Percentiles rank a stretch among this genome's conserved stretches.
These are phyloP conservation scores for Raddia guianensis DNA, from an alignment of 176 grass and related monocot genomes.

Conservation along the genomic window DNA sequence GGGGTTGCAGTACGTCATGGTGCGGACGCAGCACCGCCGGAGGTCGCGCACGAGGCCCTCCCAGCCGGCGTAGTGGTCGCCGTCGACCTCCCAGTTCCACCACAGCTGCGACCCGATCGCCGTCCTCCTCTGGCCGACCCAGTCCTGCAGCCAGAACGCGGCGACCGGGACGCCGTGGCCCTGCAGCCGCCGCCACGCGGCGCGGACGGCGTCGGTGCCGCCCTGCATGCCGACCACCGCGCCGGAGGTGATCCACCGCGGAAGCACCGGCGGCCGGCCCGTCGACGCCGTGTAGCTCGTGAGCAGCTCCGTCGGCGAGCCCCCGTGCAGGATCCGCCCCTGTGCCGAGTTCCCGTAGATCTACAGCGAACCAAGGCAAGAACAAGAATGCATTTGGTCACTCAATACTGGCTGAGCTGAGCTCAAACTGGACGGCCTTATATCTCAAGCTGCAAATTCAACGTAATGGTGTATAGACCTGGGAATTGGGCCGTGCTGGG, in stretches of 20 bases:
- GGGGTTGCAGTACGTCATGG: conserved; percentile 89
- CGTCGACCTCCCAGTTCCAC: conserved; percentile 97
- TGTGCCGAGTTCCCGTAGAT: conserved; percentile 57
- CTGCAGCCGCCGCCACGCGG: conserved; percentile 70
- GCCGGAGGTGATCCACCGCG: conserved; percentile 84
- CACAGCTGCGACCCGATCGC: conserved; percentile 88
- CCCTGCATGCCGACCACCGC: conserved; percentile 91
- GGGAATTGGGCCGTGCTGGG: no score
- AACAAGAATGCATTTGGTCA: not conserved
- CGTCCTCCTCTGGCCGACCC: conserved; percentile 93
- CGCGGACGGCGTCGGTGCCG: conserved; percentile 65
- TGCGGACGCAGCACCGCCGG: conserved; percentile 50
- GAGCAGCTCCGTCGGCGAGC: conserved; percentile 68
- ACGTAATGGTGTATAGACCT: no score
- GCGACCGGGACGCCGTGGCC: conserved; percentile 76
- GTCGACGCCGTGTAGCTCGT: conserved; percentile 70
- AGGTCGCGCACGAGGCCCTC: conserved; percentile 65
- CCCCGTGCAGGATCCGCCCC: conserved; percentile 71
- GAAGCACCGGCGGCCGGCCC: conserved; percentile 78
- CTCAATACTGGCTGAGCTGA: not conserved
- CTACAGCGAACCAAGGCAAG: conserved; percentile 22
- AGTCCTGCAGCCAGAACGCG: conserved; percentile 94
- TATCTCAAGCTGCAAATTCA: no score
- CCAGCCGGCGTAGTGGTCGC: conserved; percentile 66
- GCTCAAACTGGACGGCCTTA: no score